Percentiles rank a stretch among this genome's conserved stretches.
phyloP scores from a whole-genome alignment of 2,329 filamentous ascomycete species.

The Arthrobotrys entomopaga region DNA sequence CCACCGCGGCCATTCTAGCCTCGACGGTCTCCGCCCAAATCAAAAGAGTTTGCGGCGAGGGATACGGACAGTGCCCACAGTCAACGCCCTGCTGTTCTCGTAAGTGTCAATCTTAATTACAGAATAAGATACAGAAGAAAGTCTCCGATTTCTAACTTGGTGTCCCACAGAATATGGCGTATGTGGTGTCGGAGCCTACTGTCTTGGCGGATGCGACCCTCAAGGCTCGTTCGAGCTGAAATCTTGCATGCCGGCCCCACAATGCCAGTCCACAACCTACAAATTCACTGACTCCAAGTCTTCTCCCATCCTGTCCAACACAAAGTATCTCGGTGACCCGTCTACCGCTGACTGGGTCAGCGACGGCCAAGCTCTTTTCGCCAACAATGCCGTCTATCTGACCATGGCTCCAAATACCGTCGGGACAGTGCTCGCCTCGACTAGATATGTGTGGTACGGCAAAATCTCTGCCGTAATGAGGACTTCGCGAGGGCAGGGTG shows the following conservation, averaged over 20 bases:
- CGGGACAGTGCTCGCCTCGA: conserved; percentile 85
- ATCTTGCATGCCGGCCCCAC: conserved; percentile 83
- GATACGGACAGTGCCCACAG: conserved; percentile 73
- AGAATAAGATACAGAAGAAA: conserved; percentile 5
- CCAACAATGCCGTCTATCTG: conserved; percentile 77
- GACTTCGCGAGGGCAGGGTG: conserved; percentile 83
- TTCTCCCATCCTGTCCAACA: conserved; percentile 71
- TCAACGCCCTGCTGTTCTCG: conserved; percentile 81
- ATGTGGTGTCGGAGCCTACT: conserved; percentile 91
- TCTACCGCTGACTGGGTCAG: conserved; percentile 85
- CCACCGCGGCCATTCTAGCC: conserved; percentile 34
- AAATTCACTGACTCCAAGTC: conserved; percentile 76
- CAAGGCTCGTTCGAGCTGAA: conserved; percentile 83
- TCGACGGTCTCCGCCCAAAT: conserved; percentile 34
- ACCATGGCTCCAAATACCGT: conserved; percentile 89
- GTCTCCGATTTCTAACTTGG: background rate
- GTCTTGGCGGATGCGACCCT: conserved; percentile 93
- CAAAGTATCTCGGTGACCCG: conserved; percentile 86
- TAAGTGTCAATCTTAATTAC: conserved; percentile 65
- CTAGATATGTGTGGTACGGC: conserved; percentile 96
- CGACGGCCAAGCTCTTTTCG: conserved; percentile 77
- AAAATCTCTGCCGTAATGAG: conserved; percentile 86
- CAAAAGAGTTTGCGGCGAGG: conserved; percentile 62
- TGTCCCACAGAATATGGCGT: conserved; percentile 79
- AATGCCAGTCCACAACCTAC: conserved; percentile 80